These are phyloP conservation scores for Dryas drummondii DNA, from an alignment of 306 rosid species.

Conservation along the genomic window DNA sequence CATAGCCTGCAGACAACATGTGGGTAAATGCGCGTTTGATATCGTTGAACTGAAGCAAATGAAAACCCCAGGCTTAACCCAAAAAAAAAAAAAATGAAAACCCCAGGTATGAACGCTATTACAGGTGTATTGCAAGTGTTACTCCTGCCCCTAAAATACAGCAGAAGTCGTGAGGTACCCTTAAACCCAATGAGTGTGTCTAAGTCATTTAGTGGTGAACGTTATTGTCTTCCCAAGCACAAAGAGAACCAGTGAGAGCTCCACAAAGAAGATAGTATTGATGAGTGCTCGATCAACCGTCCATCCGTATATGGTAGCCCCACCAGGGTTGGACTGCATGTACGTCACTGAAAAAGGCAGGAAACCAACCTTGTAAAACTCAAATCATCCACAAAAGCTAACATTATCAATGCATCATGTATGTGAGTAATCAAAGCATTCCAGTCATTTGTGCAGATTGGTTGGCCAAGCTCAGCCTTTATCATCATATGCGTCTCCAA, in stretches of 20 bases:
- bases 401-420: background rate
- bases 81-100: too few relatives aligned
- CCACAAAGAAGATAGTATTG: conserved; percentile 39
- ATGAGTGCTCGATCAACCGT: conserved; percentile 41
- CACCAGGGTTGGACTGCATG: conserved; percentile 37
- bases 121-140: too few relatives aligned
- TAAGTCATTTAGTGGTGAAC: conserved; percentile 15
- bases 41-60: background rate
- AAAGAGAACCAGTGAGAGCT: conserved; percentile 43
- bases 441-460: background rate
- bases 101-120: background rate
- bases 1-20: too few relatives aligned
- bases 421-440: background rate
- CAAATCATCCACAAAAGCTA: background rate
- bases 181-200: background rate
- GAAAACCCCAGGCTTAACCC: background rate
- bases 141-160: background rate
- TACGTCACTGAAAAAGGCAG: conserved; percentile 36
- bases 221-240: conserved; percentile 52
- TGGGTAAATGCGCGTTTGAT: background rate
- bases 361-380: background rate
- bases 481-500: too few relatives aligned
- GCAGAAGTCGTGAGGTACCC: background rate
- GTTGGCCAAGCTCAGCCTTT: too few relatives aligned
- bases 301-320: conserved; percentile 46